Percentiles rank a stretch among this genome's conserved stretches.
phyloP scores from a whole-genome alignment of 164 flowering plant genomes.

The Amborella trichopoda region DNA sequence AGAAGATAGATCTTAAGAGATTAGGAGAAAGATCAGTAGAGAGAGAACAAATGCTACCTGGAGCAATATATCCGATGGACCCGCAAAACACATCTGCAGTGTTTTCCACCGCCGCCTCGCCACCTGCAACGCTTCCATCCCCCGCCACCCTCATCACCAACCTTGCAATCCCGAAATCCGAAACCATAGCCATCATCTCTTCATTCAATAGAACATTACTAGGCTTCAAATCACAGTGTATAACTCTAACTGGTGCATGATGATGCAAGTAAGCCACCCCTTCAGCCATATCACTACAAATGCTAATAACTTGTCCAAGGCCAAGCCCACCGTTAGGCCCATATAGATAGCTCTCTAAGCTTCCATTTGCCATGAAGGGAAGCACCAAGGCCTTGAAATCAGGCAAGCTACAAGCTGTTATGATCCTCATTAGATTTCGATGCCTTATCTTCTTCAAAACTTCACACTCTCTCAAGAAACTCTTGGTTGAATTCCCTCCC shows the following conservation, averaged over 20 bases:
- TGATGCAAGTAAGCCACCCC: conserved; percentile 28
- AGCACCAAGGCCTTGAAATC: conserved; percentile 24
- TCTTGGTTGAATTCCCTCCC: conserved; percentile 14
- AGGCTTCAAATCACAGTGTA: conserved; percentile 26
- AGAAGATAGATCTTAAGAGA: no score
- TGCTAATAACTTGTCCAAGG: conserved; percentile 12
- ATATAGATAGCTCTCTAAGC: conserved; percentile 20
- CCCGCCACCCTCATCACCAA: conserved; percentile 13
- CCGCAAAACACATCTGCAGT: conserved; percentile 16
- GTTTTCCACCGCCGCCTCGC: conserved; percentile 2
- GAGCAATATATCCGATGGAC: conserved; percentile 21
- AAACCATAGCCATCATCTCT: conserved; percentile 22
- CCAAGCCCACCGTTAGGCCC: conserved; percentile 7
- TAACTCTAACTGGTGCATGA: conserved; percentile 23
- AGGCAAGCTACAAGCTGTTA: conserved; percentile 20
- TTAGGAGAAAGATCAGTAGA: no score
- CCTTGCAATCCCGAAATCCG: conserved; percentile 24
- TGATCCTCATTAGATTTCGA: conserved; percentile 20
- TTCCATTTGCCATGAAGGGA: conserved; percentile 26
- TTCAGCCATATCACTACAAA: conserved; percentile 21
- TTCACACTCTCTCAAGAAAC: conserved; percentile 19
- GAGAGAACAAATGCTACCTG: conserved; percentile 15
- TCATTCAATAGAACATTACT: conserved; percentile 20
- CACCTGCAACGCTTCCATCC: conserved; percentile 1
- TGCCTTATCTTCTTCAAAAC: conserved; percentile 22